Evolutionary conservation across 2,329 filamentous ascomycete genomes (phyloP), one percentile per base, ranked within the genome.

Genomic region (Apiospora pterosperma): DNA sequence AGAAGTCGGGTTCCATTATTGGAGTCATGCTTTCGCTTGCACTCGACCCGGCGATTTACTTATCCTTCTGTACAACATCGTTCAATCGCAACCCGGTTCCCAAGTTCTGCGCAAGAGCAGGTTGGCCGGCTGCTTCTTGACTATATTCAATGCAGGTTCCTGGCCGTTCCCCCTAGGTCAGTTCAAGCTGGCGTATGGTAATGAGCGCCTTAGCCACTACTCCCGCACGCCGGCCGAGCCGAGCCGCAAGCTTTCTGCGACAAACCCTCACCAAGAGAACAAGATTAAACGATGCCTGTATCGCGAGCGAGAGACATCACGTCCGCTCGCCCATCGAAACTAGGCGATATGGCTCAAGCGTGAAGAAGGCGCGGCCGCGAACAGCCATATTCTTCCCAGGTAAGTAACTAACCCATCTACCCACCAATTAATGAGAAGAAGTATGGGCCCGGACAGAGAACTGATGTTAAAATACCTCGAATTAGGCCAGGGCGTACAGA

Each of bases 401-500:
- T 86, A 42, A 64, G 69, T 34, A n/a, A 14, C 21, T 21, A 4
- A 28, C 36, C 38, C 10, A 12, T 21, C 21, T 34, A 31, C 19
- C 16, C 16, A 11, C 16, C 7, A 5, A 41, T 48, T 28, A 21
- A 39, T 12, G 7, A 34, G 28, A n/a, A 31, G 16, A 34, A 7
- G 12, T 19, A 23, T 25, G 5, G n/a, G 19, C n/a, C 12, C 21
- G 36, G 12, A 23, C n/a, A 25, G 11, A 25, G 10, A 19, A 21
- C 58, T 38, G n/a, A 60, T 69, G 39, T 66, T 65, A 61, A n/a
- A n/a, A 16, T 0, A 16, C 34, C 2, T 39, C 12, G 28, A 52
- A 23, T 64, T 73, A 94, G 92, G 92, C 71, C 93, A 97, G 79
- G 93, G 93, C 70, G 93, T 96, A 21, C 93, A 97, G 76, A 90